Evolutionary conservation across 2,329 filamentous ascomycete species (phyloP).

Genomic region (Sporothrix luriei): DNA sequence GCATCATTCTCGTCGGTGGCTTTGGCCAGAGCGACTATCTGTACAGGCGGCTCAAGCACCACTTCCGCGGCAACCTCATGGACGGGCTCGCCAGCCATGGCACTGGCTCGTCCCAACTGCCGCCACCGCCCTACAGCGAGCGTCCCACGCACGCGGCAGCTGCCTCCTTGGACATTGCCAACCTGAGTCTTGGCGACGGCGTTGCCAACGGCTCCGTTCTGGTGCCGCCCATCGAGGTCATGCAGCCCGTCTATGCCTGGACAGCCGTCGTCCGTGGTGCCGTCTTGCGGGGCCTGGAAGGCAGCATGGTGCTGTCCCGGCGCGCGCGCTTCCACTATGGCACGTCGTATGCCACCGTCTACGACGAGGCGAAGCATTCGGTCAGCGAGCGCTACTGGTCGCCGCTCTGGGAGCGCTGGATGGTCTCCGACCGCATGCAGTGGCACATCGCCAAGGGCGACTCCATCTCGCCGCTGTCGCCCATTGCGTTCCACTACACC

Average conservation of each 20-base stretch:
- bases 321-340: slow-evolving; percentile 77
- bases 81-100: slow-evolving; percentile 11
- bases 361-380: slow-evolving; percentile 73
- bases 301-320: slow-evolving; percentile 75
- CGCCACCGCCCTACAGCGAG: slow-evolving; percentile 67
- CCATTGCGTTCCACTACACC: slow-evolving; percentile 82
- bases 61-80: slow-evolving; percentile 57
- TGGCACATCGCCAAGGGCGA: slow-evolving; percentile 84
- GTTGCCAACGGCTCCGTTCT: not conserved
- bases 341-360: slow-evolving; percentile 78
- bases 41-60: slow-evolving; percentile 68
- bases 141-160: slow-evolving; percentile 64
- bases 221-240: slow-evolving; percentile 66
- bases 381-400: slow-evolving; percentile 77
- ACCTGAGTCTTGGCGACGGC: not conserved
- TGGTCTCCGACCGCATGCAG: slow-evolving; percentile 81
- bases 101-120: slow-evolving; percentile 38
- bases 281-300: slow-evolving; percentile 72
- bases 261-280: slow-evolving; percentile 78
- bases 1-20: slow-evolving; percentile 80
- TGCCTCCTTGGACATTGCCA: slow-evolving; percentile 3
- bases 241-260: slow-evolving; percentile 82
- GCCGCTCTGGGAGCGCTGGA: slow-evolving; percentile 78
- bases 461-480: slow-evolving; percentile 70
- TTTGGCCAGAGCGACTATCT: slow-evolving; percentile 80